Base-by-base conservation (phyloP, 352 stramenopile genomes). In the Peronospora destructor region DNA sequence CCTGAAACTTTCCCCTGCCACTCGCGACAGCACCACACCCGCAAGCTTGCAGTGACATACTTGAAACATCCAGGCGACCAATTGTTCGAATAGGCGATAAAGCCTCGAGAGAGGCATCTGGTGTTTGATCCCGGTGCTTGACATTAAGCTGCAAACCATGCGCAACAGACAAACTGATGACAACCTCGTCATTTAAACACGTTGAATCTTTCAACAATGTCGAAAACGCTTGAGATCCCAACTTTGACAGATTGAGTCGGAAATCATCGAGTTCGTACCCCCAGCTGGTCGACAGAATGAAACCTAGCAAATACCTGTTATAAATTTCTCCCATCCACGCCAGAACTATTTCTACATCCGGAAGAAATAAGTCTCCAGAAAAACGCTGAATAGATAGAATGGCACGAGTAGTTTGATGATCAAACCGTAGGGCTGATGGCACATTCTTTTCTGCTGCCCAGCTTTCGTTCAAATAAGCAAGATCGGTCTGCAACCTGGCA, bases 251-350 rank as follows among this genome's bases (percentile, higher is more conserved):
- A 56, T 91, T 91, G 17, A 47, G 56, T 14, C 54, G 65, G 37
- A 84, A 88, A 17, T 72, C 61, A 17, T 75, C 64, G 1, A 72
- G 28, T 42, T 73, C 57, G 47, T 91, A 91, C 9, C 75, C 80
- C 16, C 66, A 75, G 26, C 73, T 72, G 19, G 76, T 84, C 23
- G 75, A 84, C 35, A 86, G 42, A 33, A 91, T 66, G 49, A 78
- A 87, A 4, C 75, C 80, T 10, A 88, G 28, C 25, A 83, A 65
- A 44, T 72, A 83, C 6, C 51, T 61, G 28, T 80, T 68, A 16
- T 70, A 52, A 26, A 71, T 84, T 14, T 21, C 50, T 26, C 54
- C 43, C 39, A 68, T 11, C 68, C 73, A 86, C 3, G 50, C 17
- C 6, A 85, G 19, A 17, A 79, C 37, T 8, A 61, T 59, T 38